Conservation (phyloP, 2,329 filamentous ascomycete species). For the Anisogramma anomala region DNA sequence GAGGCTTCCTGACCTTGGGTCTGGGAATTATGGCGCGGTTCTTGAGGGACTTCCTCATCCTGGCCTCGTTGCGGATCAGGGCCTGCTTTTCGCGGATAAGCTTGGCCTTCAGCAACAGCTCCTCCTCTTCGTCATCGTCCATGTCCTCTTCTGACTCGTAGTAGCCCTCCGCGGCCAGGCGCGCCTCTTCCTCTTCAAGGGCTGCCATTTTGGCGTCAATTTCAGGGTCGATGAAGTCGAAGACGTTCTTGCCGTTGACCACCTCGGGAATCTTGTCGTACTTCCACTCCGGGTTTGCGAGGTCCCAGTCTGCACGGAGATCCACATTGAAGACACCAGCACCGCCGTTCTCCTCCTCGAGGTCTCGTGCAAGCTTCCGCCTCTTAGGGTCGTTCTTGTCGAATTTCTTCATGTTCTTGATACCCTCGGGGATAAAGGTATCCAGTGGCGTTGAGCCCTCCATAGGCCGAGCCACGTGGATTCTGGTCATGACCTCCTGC, state of each 20-base stretch:
- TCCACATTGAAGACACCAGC: constrained; percentile 95
- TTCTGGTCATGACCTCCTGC: constrained; percentile 82
- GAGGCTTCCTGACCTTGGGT: constrained; percentile 64
- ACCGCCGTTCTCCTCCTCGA: constrained; percentile 86
- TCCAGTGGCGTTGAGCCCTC: constrained; percentile 61
- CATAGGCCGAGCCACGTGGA: constrained; percentile 93
- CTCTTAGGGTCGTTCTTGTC: constrained; percentile 82
- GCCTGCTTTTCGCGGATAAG: constrained; percentile 90
- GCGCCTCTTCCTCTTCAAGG: constrained; percentile 91
- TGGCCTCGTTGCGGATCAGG: constrained; percentile 85
- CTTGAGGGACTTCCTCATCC: constrained; percentile 94
- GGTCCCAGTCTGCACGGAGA: constrained; percentile 74
- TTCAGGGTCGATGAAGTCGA: constrained; percentile 93
- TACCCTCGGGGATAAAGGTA: constrained; percentile 77
- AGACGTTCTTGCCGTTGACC: constrained; percentile 91
- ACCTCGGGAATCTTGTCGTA: constrained; percentile 92
- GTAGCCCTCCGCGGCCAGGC: constrained; percentile 80
- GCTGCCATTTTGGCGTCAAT: constrained; percentile 88
- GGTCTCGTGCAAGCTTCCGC: constrained; percentile 66
- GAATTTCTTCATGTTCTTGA: constrained; percentile 74
- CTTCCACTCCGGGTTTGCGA: constrained; percentile 88
- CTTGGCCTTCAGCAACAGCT: constrained; percentile 83
- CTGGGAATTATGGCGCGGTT: constrained; percentile 91
- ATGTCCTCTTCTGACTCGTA: constrained; percentile 78
- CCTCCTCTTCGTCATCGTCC: constrained; percentile 79